Conservation (phyloP, 2,329 filamentous ascomycete genomes). For the Hirsutella rhossiliensis region DNA sequence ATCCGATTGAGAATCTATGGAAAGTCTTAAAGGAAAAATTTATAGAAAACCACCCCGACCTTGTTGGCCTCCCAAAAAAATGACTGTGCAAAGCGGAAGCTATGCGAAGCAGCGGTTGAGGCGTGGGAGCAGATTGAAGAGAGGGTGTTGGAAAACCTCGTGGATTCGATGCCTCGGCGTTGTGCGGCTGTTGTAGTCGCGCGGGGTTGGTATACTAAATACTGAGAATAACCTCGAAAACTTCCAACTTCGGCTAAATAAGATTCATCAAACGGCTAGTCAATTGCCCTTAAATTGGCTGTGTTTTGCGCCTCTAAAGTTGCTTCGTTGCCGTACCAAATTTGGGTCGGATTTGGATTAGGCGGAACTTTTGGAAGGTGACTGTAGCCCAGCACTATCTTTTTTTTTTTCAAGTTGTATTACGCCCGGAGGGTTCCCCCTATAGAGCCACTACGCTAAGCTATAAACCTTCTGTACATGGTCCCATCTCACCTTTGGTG, state of each 20-base stretch:
- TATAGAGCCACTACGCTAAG: too few species aligned
- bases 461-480: too few species aligned
- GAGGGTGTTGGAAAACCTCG: constrained; percentile 2
- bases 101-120: constrained; percentile 2
- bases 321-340: too few species aligned
- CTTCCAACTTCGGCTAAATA: background rate
- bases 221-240: background rate
- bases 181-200: background rate
- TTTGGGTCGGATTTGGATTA: too few species aligned
- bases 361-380: too few species aligned
- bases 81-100: background rate
- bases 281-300: too few species aligned
- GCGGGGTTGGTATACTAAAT: constrained; percentile 2
- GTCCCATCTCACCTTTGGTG: too few species aligned
- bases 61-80: background rate
- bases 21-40: constrained; percentile 5
- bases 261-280: background rate
- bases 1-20: constrained; percentile 5
- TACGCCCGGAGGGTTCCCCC: too few species aligned
- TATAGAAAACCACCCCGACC: constrained; percentile 1
- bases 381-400: too few species aligned
- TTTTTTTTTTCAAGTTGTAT: too few species aligned
- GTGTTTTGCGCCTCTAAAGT: too few species aligned
- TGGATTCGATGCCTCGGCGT: constrained; percentile 1
- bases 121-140: constrained; percentile 3